Percentiles rank a stretch among this genome's conserved stretches.
These are phyloP conservation scores for Epichloe baconii DNA, from an alignment of 2,329 filamentous ascomycete genomes.

Conservation along the genomic window DNA sequence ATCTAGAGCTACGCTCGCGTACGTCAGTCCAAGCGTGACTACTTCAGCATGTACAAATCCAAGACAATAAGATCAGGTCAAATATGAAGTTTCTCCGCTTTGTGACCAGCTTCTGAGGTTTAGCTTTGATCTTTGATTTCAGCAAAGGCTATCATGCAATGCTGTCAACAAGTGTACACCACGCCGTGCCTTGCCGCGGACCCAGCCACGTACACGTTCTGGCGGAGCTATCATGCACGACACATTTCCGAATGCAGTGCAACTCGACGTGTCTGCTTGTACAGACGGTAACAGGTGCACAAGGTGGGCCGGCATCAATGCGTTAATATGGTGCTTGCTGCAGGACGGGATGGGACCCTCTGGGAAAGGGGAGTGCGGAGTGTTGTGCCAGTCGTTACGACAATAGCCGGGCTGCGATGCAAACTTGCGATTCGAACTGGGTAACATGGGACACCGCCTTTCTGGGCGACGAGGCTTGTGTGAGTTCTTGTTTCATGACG, in stretches of 20 bases:
- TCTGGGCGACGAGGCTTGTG: not conserved
- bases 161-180: not conserved
- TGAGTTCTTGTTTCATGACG: not conserved
- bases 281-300: not conserved
- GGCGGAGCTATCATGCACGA: not conserved
- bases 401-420: not conserved
- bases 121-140: too few species aligned
- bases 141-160: too few species aligned
- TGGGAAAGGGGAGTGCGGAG: not conserved
- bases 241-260: not conserved
- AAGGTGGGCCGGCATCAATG: not conserved
- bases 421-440: not conserved
- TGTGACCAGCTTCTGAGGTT: too few species aligned
- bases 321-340: not conserved
- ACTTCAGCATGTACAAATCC: too few species aligned
- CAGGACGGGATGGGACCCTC: not conserved
- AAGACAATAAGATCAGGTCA: too few species aligned
- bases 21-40: too few species aligned
- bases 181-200: not conserved
- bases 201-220: not conserved
- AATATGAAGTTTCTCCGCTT: too few species aligned
- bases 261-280: not conserved
- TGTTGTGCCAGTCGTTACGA: not conserved
- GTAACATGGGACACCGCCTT: not conserved
- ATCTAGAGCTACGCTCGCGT: too few species aligned